Evolutionary conservation across 495 filamentous ascomycete species (phyloP).

Genomic region (Podospora didyma): DNA sequence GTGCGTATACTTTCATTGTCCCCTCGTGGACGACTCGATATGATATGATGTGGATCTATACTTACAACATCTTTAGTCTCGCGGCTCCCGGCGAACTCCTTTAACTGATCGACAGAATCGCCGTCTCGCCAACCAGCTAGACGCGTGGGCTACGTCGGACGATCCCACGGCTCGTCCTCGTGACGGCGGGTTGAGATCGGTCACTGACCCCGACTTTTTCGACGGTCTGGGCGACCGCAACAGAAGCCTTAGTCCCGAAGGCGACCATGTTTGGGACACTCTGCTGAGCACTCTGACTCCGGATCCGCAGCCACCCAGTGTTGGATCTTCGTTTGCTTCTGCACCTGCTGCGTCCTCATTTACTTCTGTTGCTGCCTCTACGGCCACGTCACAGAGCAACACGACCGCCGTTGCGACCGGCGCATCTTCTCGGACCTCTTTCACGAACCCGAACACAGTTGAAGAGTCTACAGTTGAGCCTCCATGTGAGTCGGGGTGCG

Average conservation of each 20-base stretch:
- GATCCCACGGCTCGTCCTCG: neutral
- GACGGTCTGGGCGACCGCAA: slow-evolving; percentile 83
- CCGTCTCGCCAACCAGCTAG: too few species aligned
- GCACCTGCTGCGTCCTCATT: too few species aligned
- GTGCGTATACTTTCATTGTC: slow-evolving; percentile 6
- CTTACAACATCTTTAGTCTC: neutral
- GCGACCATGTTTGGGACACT: slow-evolving; percentile 70
- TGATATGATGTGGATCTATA: too few species aligned
- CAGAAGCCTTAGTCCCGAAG: slow-evolving; percentile 74
- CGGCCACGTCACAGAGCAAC: slow-evolving; percentile 30
- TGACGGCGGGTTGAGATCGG: too few species aligned
- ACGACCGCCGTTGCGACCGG: too few species aligned
- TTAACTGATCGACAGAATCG: too few species aligned
- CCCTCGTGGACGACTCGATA: too few species aligned
- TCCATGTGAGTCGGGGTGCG: slow-evolving; percentile 38
- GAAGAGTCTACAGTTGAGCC: slow-evolving; percentile 25
- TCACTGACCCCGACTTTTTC: slow-evolving; percentile 14
- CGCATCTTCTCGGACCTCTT: slow-evolving; percentile 33
- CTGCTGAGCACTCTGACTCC: slow-evolving; percentile 75
- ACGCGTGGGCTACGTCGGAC: too few species aligned
- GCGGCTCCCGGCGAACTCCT: too few species aligned
- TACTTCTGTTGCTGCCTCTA: slow-evolving; percentile 49
- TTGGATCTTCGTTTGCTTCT: slow-evolving; percentile 72
- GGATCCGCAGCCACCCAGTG: slow-evolving; percentile 74
- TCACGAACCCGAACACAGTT: slow-evolving; percentile 29